Evolutionary conservation across 2,329 filamentous ascomycete genomes (phyloP), one percentile per base, ranked within the genome.

Genomic region (Niveomyces coronatus): DNA sequence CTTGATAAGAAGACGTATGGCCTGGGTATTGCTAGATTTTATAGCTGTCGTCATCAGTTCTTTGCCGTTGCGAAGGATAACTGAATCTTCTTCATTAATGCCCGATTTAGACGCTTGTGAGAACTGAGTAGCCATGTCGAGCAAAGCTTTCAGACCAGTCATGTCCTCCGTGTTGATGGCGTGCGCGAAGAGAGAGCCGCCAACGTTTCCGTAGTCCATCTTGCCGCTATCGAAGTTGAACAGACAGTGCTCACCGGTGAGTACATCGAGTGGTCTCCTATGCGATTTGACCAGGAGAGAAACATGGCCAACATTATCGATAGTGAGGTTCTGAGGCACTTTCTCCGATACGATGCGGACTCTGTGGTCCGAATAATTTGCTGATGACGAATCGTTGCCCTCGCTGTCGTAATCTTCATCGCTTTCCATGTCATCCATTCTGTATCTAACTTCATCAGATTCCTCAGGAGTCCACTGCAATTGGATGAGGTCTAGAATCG

Each of bases 241-340:
- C 39, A 65, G 60, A 1, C 55, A 55, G 7, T 56, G 50, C 13
- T 57, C 64, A 2, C 2, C 2, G 54, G 52, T 46, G 5, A 87
- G 54, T 40, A 83, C 54, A 0, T 55, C 45, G 2, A 71, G 51
- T 2, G 85, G 79, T 24, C 66, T 67, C 8, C 70, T 58, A 13
- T 65, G 59, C 40, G 81, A 83, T 52, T 83, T 78, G 42, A 86
- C 80, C 39, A 80, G 68, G 51, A 72, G 78, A 0, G 74, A 74
- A 4, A 82, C 65, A 45, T 84, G 72, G 0, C 82, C 82, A 41
- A 91, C 68, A 47, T 85, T 76, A 13, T 91, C 82, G 37, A 89
- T 71, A 0, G 85, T 91, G 53, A 83, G 85, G 24, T 71, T 65
- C 10, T 80, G 73, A 46, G 81, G 72, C 19, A 85, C 61, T 28